Evolutionary conservation across 768 basidiomycete species (phyloP).

Genomic region (Leccinum rimulosum): DNA sequence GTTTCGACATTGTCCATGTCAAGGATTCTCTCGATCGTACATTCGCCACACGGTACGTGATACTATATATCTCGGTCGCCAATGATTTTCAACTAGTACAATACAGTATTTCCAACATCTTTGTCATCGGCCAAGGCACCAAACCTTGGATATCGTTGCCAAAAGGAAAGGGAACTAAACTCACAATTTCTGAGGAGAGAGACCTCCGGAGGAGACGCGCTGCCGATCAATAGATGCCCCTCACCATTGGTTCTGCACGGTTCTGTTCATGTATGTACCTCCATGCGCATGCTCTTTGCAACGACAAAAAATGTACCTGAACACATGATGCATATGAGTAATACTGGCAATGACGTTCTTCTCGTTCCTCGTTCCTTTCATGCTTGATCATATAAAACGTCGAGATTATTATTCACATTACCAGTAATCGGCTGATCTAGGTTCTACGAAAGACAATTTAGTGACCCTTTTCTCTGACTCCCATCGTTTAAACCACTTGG

Average conservation of each 20-base stretch:
- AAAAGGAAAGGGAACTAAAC: slow-evolving; percentile 96
- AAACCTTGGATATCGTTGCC: slow-evolving; percentile 98
- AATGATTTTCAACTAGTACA: not conserved
- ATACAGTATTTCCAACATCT: slow-evolving; percentile 89
- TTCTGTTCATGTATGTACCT: slow-evolving; percentile 11
- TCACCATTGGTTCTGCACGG: slow-evolving; percentile 6
- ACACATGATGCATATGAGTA: slow-evolving; percentile 16
- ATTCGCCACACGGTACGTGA: slow-evolving; percentile 90
- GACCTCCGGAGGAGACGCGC: slow-evolving; percentile 86
- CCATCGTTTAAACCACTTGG: slow-evolving; percentile 88
- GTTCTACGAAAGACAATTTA: slow-evolving; percentile 34
- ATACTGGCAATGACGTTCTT: slow-evolving; percentile 4
- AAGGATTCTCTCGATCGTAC: slow-evolving; percentile 94
- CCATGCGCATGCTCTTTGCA: slow-evolving; percentile 20
- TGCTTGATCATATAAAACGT: not conserved
- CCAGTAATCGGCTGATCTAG: slow-evolving; percentile 48
- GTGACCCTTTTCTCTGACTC: slow-evolving; percentile 70
- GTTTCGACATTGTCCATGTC: slow-evolving; percentile 98
- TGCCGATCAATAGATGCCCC: slow-evolving; percentile 55
- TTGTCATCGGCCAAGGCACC: slow-evolving; percentile 92
- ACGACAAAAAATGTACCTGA: slow-evolving; percentile 22
- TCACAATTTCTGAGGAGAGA: slow-evolving; percentile 95
- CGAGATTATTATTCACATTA: slow-evolving; percentile 14
- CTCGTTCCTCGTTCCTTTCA: not conserved
- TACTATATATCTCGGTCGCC: not conserved